Base-by-base conservation (phyloP, 768 basidiomycete species). In the Paxillus ammoniavirescens region DNA sequence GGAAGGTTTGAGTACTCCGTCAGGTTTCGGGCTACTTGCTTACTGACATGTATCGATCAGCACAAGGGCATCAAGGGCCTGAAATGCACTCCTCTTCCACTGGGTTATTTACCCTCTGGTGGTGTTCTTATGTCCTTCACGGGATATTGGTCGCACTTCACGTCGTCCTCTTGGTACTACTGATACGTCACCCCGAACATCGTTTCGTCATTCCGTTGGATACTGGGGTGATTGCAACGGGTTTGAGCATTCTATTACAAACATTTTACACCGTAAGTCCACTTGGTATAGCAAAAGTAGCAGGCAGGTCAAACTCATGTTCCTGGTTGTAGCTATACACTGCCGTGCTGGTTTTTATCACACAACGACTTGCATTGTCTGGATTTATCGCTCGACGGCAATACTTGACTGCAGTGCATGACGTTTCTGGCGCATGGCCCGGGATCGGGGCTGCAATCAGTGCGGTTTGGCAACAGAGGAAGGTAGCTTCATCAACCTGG, bases 341-440 rank as follows among this genome's bases (percentile, higher is more conserved):
- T 55, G 58, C 54, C 33, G 35, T 42, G 2, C 54, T 66, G 31
- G 58, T 66, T 8, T 60, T 57, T 26, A 14, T 65, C 1, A 57
- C 55, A 18, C 66, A 67, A n/a, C 53, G 54, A 14, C 53, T 63
- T 17, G 53, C 64, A 8, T 33, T 55, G 8, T 49, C 40, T 9
- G 37, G 21, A 1, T 33, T 54, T 0, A 28, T 63, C 13, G 36
- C 37, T 8, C 28, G 50, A 8, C 18, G 35, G 0, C 56, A 63
- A 14, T 54, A 54, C 3, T 2, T 67, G 5, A 65, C 65, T 21
- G 36, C 49, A 30, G 41, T 61, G 0, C 63, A 66, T 49, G 65
- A 66, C 41, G 35, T 56, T 7, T 3, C 51, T 40, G 35, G 42
- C 3, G 61, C 66, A 13, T 67, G 65, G 65, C 49, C 47, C 14